phyloP scores from a whole-genome alignment of 495 filamentous ascomycete species.

The Penicillium salamii region DNA sequence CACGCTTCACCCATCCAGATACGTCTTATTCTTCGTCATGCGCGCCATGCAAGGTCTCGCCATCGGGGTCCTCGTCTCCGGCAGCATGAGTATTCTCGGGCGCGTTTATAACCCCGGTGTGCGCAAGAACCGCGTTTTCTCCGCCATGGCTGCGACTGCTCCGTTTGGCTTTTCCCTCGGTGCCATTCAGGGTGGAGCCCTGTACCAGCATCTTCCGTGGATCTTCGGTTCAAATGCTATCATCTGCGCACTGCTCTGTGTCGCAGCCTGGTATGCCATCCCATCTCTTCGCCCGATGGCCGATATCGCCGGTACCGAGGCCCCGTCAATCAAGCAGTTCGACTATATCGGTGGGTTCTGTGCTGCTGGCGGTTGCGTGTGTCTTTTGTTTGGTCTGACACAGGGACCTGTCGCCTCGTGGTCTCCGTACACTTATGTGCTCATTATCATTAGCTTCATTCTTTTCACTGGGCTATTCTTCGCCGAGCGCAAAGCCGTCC shows the following conservation, averaged over 20 bases:
- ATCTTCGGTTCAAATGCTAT: constrained; percentile 31
- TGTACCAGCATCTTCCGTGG: constrained; percentile 24
- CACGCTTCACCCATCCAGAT: constrained; percentile 30
- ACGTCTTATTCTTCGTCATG: constrained; percentile 27
- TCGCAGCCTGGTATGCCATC: constrained; percentile 22
- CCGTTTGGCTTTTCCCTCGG: constrained; percentile 29
- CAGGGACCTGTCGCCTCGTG: constrained; percentile 28
- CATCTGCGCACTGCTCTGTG: constrained; percentile 14
- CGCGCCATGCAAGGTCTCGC: constrained; percentile 31
- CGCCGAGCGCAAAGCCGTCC: constrained; percentile 19
- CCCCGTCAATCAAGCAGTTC: constrained; percentile 23
- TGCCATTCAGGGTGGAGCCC: constrained; percentile 23
- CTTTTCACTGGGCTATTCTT: constrained; percentile 24
- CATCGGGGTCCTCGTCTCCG: constrained; percentile 26
- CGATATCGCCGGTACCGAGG: constrained; percentile 20
- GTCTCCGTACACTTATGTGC: constrained; percentile 26
- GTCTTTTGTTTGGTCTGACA: constrained; percentile 27
- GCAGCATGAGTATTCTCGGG: constrained; percentile 29
- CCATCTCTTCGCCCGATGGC: constrained; percentile 21
- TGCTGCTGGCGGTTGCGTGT: constrained; percentile 26
- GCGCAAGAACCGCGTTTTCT: constrained; percentile 31
- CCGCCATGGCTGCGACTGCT: constrained; percentile 24
- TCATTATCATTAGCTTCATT: constrained; percentile 21
- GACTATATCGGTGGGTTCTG: constrained; percentile 25
- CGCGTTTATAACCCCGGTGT: constrained; percentile 29